Base-by-base conservation (phyloP, 1,139 yeast genomes). In the Lodderomyces metapsilosis region DNA sequence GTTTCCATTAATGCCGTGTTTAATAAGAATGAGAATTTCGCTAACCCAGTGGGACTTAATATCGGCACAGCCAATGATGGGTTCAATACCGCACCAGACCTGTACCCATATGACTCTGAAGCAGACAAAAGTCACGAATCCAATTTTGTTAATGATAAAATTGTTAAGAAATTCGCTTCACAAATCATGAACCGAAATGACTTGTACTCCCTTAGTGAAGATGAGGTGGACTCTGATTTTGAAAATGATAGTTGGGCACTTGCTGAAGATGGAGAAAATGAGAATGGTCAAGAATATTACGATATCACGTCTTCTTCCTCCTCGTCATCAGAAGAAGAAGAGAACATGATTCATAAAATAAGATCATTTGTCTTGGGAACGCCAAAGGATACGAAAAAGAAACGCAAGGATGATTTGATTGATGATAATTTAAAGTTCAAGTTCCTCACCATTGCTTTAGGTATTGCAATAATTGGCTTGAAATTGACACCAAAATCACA, bases 351-450 rank as follows among this genome's bases (percentile, higher is more conserved):
- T 42, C 59, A 55, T 39, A 74, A 66, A 44, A 61, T 70, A 43
- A 64, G 60, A 49, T 58, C 63, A 37, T 56, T 68, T 36, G 52
- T 66, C 5, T 50, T 68, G 40, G 74, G 74, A 23, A 8, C 32
- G n/a, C 18, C 32, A 15, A 49, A 59, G 30, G 52, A 52, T 37
- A 47, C 43, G 48, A 47, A 53, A 49, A 43, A 51, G 43, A 36
- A 48, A 52, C 44, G 52, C 42, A 34, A 49, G 50, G 53, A 61
- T 48, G 46, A 56, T 34, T 54, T 66, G 34, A 71, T 66, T 24
- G 77, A 71, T 44, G 77, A 72, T 50, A 58, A 62, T 21, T 58
- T 72, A 47, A 70, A 66, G 54, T 66, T 68, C 50, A 73, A 71
- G 53, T 72, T 72, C 45, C 57, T 72, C 38, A 65, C 74, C 31